phyloP scores from a whole-genome alignment of 2,329 filamentous ascomycete genomes.

The Aspergillus sp. region DNA sequence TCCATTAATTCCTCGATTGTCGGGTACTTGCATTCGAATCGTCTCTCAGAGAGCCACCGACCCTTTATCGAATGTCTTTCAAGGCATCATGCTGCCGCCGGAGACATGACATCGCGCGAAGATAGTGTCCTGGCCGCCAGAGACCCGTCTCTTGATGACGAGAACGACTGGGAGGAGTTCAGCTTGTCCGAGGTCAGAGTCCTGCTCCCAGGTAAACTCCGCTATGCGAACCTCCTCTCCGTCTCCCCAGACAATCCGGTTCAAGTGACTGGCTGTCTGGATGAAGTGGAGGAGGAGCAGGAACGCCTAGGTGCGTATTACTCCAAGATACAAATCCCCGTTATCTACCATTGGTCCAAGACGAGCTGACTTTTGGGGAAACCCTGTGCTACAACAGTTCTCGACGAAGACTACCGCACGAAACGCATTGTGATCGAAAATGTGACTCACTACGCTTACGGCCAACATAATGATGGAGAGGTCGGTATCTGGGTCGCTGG shows the following conservation, averaged over 20 bases:
- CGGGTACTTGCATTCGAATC: not conserved
- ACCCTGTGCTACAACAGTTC: conserved; percentile 18
- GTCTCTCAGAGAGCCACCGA: conserved; percentile 1
- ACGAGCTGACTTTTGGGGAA: too few relatives aligned
- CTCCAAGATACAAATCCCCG: too few relatives aligned
- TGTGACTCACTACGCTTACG: conserved; percentile 46
- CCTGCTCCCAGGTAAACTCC: conserved; percentile 43
- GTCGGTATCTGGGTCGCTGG: conserved; percentile 59
- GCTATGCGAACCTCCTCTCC: conserved; percentile 51
- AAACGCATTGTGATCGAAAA: conserved; percentile 45
- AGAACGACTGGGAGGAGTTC: conserved; percentile 59
- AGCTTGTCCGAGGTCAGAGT: conserved; percentile 52
- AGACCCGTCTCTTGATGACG: conserved; percentile 41
- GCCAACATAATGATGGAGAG: conserved; percentile 51
- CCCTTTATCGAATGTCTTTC: conserved; percentile 1
- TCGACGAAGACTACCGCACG: conserved; percentile 34
- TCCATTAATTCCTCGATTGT: not conserved
- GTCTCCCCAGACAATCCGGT: conserved; percentile 53
- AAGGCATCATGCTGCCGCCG: conserved; percentile 29
- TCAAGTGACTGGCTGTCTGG: conserved; percentile 49
- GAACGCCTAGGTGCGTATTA: conserved; percentile 34
- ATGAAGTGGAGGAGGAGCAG: conserved; percentile 41
- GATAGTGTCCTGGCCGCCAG: conserved; percentile 41
- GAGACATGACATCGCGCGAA: conserved; percentile 41
- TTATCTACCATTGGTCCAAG: too few relatives aligned